Conservation (phyloP, 2,329 filamentous ascomycete species). For the Mycosphaerella arachidis region DNA sequence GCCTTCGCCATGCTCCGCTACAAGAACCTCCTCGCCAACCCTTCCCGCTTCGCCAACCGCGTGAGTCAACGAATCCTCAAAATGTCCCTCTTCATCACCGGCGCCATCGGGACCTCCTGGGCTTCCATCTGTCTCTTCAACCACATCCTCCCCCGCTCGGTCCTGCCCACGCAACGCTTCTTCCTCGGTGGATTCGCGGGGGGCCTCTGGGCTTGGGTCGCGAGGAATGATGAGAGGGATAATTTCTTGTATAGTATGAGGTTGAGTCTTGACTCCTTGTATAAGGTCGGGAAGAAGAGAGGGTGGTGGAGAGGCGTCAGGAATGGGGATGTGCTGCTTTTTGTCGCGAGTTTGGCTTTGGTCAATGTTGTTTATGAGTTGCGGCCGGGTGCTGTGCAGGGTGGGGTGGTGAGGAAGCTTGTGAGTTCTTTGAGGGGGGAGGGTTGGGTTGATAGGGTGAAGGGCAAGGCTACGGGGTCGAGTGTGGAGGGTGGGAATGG, state of each 20-base stretch:
- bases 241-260: slow-evolving; percentile 77
- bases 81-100: slow-evolving; percentile 72
- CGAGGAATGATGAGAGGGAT: slow-evolving; percentile 58
- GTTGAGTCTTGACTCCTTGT: slow-evolving; percentile 74
- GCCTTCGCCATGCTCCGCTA: slow-evolving; percentile 66
- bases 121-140: slow-evolving; percentile 87
- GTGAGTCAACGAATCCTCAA: slow-evolving; percentile 67
- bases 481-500: slow-evolving; percentile 1
- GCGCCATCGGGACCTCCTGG: slow-evolving; percentile 83
- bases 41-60: slow-evolving; percentile 60
- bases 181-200: slow-evolving; percentile 83
- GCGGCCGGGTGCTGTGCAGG: slow-evolving; percentile 63
- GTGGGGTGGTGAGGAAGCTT: slow-evolving; percentile 64
- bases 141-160: slow-evolving; percentile 64
- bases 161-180: slow-evolving; percentile 79
- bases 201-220: slow-evolving; percentile 78
- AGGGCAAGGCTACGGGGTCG: slow-evolving; percentile 7
- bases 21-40: slow-evolving; percentile 63
- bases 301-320: slow-evolving; percentile 80
- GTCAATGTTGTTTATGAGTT: slow-evolving; percentile 74
- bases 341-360: slow-evolving; percentile 72
- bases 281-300: slow-evolving; percentile 90
- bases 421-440: slow-evolving; percentile 71
- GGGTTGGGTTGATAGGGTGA: slow-evolving; percentile 63
- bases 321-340: slow-evolving; percentile 79